Percentiles rank a stretch among this genome's conserved stretches.
Evolutionary conservation across 1,284 basidiomycete species (phyloP).

Genomic region (Leccinum variabile): DNA sequence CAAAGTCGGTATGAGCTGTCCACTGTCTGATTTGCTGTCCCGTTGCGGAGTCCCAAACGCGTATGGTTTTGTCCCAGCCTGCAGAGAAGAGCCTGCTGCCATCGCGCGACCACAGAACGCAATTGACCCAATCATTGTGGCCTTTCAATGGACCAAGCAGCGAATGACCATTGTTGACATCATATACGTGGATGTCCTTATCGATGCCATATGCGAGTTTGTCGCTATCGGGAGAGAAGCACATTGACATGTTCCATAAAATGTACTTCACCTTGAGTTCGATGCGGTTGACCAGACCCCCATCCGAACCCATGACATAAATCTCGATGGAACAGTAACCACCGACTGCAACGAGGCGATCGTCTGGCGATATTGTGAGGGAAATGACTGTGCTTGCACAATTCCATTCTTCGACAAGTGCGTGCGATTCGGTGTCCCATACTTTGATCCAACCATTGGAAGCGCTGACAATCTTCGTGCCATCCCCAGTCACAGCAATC

Average conservation of each 20-base stretch:
- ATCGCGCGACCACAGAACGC: neutral
- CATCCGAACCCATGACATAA: too few species aligned
- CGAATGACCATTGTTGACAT: neutral
- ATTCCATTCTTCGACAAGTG: neutral
- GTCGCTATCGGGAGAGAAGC: neutral
- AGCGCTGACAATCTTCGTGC: neutral
- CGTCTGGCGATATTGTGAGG: neutral
- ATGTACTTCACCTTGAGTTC: too few species aligned
- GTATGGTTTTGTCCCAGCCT: neutral
- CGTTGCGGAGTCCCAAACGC: neutral
- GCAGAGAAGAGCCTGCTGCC: neutral
- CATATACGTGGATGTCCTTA: neutral
- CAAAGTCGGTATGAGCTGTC: too few species aligned
- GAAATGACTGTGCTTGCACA: too few species aligned
- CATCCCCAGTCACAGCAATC: neutral
- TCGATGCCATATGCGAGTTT: neutral
- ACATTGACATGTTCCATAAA: too few species aligned
- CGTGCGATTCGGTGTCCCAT: neutral
- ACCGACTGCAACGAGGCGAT: neutral
- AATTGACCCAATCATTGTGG: too few species aligned
- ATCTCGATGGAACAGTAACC: neutral
- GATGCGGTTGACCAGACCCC: too few species aligned
- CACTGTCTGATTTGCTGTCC: too few species aligned
- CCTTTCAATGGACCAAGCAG: neutral
- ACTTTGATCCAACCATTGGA: neutral